Base-by-base conservation (phyloP, 164 flowering plant genomes). In the Liriodendron chinense region DNA sequence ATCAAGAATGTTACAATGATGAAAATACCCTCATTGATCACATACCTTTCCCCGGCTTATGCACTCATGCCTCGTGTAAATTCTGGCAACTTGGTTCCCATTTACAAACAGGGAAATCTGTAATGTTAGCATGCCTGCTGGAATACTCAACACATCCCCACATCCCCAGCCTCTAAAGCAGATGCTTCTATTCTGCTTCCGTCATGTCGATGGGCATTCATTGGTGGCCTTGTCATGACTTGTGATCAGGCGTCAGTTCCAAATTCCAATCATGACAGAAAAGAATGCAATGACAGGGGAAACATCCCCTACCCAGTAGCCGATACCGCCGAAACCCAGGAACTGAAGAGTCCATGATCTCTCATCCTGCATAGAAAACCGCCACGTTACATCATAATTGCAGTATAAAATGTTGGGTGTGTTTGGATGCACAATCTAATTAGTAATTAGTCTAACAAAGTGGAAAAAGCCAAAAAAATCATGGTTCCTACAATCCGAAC, bases 281-380 rank as follows among this genome's bases (percentile, higher is more conserved):
- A 34, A 34, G 5, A 34, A 34, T 34, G 43, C n/a, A n/a, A n/a
- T 34, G 43, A 34, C 43, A 64, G 9, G 16, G 24, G 13, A 64
- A 64, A 24, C 22, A 67, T 28, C 69, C 9, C 56, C 72, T 70
- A 78, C 49, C 75, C 57, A 66, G 77, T 68, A 61, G 53, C 76
- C 28, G 72, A 63, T 49, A 71, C 68, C 47, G 79, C 82, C 24
- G 69, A 75, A 47, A 85, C 68, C 91, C 91, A 88, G 34, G 77
- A 67, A 71, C 73, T 24, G 74, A 84, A 86, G 24, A 75, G 69
- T 53, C 86, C 84, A 73, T 83, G 74, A 69, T 81, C 86, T 73
- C 80, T 86, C 65, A 85, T 78, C 67, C 91, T 88, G 85, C 68
- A 78, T 16, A 68, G 24, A 49, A 23, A 76, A 53, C 59, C 59